A percentile compares a stretch with the other conserved stretches of the same genome.
Conservation (phyloP, 768 basidiomycete genomes). For the Saitozyma sp. region DNA sequence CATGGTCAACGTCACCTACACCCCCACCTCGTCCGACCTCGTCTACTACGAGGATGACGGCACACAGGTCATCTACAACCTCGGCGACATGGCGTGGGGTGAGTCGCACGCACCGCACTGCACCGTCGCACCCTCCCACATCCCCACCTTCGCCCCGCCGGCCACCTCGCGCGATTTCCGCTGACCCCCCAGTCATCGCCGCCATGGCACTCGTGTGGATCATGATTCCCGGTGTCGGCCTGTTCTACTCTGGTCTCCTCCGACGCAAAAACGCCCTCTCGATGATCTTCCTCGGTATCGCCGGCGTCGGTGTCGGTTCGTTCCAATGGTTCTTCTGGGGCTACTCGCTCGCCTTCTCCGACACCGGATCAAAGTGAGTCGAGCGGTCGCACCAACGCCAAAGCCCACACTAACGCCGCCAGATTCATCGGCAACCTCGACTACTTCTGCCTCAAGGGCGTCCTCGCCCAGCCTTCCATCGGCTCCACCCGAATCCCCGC, state of each 20-base stretch:
- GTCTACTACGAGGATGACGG: slow-evolving; percentile 33
- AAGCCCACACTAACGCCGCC: neutral
- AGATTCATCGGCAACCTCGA: slow-evolving; percentile 82
- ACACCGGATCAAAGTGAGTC: slow-evolving; percentile 53
- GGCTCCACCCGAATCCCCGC: slow-evolving; percentile 79
- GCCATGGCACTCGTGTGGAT: slow-evolving; percentile 52
- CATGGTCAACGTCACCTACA: slow-evolving; percentile 44
- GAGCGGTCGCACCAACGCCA: neutral
- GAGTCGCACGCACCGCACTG: slow-evolving; percentile 13
- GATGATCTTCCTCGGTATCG: slow-evolving; percentile 53
- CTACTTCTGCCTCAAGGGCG: slow-evolving; percentile 73
- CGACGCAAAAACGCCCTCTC: slow-evolving; percentile 56
- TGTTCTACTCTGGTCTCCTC: slow-evolving; percentile 53
- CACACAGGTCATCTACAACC: slow-evolving; percentile 42
- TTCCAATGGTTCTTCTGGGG: slow-evolving; percentile 76
- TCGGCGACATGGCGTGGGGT: slow-evolving; percentile 52
- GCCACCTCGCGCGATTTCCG: too few species aligned
- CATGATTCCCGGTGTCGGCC: slow-evolving; percentile 53
- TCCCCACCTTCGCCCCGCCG: too few species aligned
- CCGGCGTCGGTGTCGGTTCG: slow-evolving; percentile 51
- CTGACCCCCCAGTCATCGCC: slow-evolving; percentile 25
- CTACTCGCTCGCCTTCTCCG: slow-evolving; percentile 83
- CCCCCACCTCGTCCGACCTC: slow-evolving; percentile 37
- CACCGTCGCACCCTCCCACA: slow-evolving; percentile 2
- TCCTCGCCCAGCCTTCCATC: slow-evolving; percentile 70